phyloP scores from a whole-genome alignment of 1,284 basidiomycete genomes.

The Trametes pubescens region DNA sequence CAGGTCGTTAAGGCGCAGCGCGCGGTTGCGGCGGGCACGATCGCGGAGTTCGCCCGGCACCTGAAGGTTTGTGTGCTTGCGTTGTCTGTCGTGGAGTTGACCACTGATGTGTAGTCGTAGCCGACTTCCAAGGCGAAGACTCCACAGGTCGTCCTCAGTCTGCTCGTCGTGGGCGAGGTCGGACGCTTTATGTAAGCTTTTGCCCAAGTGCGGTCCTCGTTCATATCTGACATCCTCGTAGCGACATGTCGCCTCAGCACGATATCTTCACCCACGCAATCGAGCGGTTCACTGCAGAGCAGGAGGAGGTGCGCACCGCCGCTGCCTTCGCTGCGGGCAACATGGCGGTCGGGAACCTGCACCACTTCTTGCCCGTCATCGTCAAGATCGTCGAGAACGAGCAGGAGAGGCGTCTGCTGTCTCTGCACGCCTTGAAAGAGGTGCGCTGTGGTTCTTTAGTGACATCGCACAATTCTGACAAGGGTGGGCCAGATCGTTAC shows the following conservation, averaged over 20 bases:
- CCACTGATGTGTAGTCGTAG: slow-evolving; percentile 43
- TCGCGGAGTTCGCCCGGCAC: slow-evolving; percentile 82
- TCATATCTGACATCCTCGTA: slow-evolving; percentile 41
- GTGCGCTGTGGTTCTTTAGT: slow-evolving; percentile 44
- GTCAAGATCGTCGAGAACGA: slow-evolving; percentile 83
- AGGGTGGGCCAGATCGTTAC: slow-evolving; percentile 79
- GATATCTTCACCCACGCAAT: slow-evolving; percentile 81
- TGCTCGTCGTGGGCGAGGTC: slow-evolving; percentile 90
- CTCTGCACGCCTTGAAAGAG: slow-evolving; percentile 95
- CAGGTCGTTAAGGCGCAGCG: slow-evolving; percentile 78
- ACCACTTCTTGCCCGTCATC: slow-evolving; percentile 86
- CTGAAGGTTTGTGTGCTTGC: slow-evolving; percentile 63
- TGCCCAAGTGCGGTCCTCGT: slow-evolving; percentile 7
- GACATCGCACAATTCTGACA: not conserved
- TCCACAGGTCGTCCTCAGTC: slow-evolving; percentile 77
- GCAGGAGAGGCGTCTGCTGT: slow-evolving; percentile 81
- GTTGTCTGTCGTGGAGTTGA: not conserved
- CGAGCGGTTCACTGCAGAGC: slow-evolving; percentile 75
- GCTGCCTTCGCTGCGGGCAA: slow-evolving; percentile 96
- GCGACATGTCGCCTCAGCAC: slow-evolving; percentile 83
- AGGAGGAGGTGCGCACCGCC: slow-evolving; percentile 86
- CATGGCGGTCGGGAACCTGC: slow-evolving; percentile 91
- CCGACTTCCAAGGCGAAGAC: slow-evolving; percentile 72
- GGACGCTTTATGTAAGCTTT: slow-evolving; percentile 81
- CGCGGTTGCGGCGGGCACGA: slow-evolving; percentile 77